phyloP scores from a whole-genome alignment of 495 filamentous ascomycete genomes.

The Penicillium canariense region DNA sequence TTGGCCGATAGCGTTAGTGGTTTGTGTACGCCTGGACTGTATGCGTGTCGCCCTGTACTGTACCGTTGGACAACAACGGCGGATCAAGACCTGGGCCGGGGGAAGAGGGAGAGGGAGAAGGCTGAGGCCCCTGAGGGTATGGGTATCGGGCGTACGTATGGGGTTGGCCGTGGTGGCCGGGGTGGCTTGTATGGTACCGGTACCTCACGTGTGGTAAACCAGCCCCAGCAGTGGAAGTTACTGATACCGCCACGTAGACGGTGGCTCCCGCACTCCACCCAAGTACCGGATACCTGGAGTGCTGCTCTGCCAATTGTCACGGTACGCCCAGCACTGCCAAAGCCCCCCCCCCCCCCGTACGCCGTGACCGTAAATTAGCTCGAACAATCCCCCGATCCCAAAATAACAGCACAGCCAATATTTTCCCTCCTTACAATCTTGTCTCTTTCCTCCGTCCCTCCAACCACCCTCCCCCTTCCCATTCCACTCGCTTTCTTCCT shows the following conservation, averaged over 20 bases:
- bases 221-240: neutral
- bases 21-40: neutral
- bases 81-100: neutral
- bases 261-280: neutral
- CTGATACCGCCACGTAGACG: neutral
- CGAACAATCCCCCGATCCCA: constrained; percentile 28
- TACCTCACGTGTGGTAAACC: neutral
- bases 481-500: constrained; percentile 33
- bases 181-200: neutral
- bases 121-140: neutral
- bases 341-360: neutral
- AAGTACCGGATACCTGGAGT: constrained; percentile 18
- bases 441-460: neutral
- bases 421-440: constrained; percentile 25
- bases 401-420: constrained; percentile 40
- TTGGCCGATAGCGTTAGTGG: constrained; percentile 6
- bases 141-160: neutral
- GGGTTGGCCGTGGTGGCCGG: neutral
- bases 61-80: constrained; percentile 14
- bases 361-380: constrained; percentile 8
- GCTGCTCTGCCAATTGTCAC: neutral
- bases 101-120: neutral
- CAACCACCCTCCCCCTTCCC: constrained; percentile 13
- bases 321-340: neutral
- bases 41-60: neutral